phyloP scores from a whole-genome alignment of 306 rosid species.

The Sicyos baderoa region DNA sequence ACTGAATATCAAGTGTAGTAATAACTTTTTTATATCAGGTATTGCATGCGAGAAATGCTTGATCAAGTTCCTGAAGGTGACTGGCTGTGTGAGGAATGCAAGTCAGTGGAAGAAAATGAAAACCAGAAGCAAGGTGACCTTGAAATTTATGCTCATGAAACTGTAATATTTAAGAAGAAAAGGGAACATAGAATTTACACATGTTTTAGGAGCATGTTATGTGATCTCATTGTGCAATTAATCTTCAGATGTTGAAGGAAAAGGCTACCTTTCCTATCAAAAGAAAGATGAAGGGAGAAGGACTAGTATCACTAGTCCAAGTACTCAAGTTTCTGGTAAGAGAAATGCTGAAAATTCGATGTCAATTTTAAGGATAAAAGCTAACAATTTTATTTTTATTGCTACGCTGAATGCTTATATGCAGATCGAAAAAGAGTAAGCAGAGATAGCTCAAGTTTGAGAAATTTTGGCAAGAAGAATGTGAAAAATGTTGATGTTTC shows the following conservation, averaged over 20 bases:
- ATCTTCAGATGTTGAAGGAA: conserved; percentile 34
- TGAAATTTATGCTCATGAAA: conserved; percentile 17
- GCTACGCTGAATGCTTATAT: conserved; percentile 27
- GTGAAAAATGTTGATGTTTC: conserved; percentile 45
- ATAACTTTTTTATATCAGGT: conserved; percentile 36
- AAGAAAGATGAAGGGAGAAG: conserved; percentile 24
- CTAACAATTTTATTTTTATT: background rate
- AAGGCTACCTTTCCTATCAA: conserved; percentile 11
- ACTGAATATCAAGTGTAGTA: conserved; percentile 8
- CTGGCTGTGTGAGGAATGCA: conserved; percentile 93
- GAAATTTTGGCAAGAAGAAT: conserved; percentile 52
- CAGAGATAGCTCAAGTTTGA: conserved; percentile 35
- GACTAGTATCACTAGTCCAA: conserved; percentile 28
- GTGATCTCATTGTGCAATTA: conserved; percentile 17
- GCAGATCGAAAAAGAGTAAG: conserved; percentile 29
- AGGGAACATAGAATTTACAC: conserved; percentile 3
- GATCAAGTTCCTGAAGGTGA: conserved; percentile 62
- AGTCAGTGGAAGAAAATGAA: conserved; percentile 42
- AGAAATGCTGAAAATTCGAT: conserved; percentile 36
- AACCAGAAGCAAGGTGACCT: conserved; percentile 56
- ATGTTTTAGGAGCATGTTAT: background rate
- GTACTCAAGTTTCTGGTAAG: conserved; percentile 48
- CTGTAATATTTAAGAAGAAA: conserved; percentile 15
- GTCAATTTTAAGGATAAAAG: background rate
- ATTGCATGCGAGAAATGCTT: conserved; percentile 88